Base-by-base conservation (phyloP, 2,329 filamentous ascomycete species). In the Trichoderma pleuroti region DNA sequence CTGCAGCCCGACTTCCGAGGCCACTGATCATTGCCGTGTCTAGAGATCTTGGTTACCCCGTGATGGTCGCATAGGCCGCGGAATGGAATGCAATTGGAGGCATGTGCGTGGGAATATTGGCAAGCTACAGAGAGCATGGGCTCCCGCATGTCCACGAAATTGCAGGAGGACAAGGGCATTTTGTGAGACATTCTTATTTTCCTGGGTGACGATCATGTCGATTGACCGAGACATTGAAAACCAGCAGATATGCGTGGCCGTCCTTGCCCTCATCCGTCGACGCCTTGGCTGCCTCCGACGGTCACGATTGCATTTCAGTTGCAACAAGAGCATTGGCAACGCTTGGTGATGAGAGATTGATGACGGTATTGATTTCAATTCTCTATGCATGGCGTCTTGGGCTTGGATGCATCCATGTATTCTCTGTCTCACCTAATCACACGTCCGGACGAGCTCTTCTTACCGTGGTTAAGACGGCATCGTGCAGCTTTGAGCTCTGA, bases 171-270 rank as follows among this genome's bases (percentile, higher is more conserved):
- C 3, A n/a, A 52, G 61, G 30, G 28, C 14, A 30, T 34, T 34
- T 32, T 67, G 18, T 49, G 54, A 67, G 54, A 67, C 64, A 59
- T 14, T 46, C 14, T 32, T 32, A n/a, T n/a, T 59, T 36, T 59
- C 26, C 54, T 67, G 14, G 12, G 39, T 46, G 34, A 18, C 16
- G 36, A 59, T 59, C 36, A 14, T 12, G 7, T 36, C 26, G 54
- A 67, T 28, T 11, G 64, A 59, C 64, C 64, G 64, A 67, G 64
- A 67, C 64, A 67, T 67, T 34, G 52, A 8, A 59, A 59, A 59
- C 7, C 39, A 30, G 34, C 49, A 59, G 34, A 59, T 39, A 30
- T 59, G 54, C 34, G 63, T 36, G 32, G 56, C 28, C 10, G 24
- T n/a, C 32, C 34, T 56, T n/a, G 21, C 5, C 49, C 24, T 18